Conservation (phyloP, 805 yeast genomes). For the Teunomyces atbi region DNA sequence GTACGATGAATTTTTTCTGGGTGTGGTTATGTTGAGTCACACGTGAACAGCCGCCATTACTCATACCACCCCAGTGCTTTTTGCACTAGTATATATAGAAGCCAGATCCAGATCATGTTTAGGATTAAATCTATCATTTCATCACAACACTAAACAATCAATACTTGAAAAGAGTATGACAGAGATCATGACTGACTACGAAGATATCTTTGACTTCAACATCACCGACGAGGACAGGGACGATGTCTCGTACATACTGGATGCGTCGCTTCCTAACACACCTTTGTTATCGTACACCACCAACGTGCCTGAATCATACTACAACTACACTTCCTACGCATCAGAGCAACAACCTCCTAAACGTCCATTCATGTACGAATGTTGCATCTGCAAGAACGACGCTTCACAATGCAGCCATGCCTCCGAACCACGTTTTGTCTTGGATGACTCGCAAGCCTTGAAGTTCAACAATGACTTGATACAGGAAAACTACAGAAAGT, state of each 20-base stretch:
- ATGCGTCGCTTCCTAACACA: constrained; percentile 1
- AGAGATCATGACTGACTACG: constrained; percentile 5
- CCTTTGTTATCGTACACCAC: constrained; percentile 3
- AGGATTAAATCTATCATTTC: not conserved
- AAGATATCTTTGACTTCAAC: constrained; percentile 16
- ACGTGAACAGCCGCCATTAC: constrained; percentile 5
- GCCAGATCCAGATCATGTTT: not conserved
- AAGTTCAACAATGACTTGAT: constrained; percentile 13
- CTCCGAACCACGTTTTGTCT: constrained; percentile 2
- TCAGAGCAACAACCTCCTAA: not conserved
- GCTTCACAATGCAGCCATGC: constrained; percentile 4
- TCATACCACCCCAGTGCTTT: constrained; percentile 3
- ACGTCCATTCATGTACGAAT: constrained; percentile 10
- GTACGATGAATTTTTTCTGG: not conserved
- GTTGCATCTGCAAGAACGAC: constrained; percentile 13
- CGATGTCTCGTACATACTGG: not conserved
- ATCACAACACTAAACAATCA: not conserved
- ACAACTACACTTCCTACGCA: not conserved
- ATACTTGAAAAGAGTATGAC: not conserved
- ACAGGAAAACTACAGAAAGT: constrained; percentile 15
- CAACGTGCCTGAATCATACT: not conserved
- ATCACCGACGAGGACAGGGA: constrained; percentile 9
- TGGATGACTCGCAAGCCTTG: constrained; percentile 1
- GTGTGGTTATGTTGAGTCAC: constrained; percentile 5
- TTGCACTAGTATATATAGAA: constrained; percentile 2